Evolutionary conservation across 2,329 filamentous ascomycete species (phyloP).

Genomic region (Sporothrix sp.): DNA sequence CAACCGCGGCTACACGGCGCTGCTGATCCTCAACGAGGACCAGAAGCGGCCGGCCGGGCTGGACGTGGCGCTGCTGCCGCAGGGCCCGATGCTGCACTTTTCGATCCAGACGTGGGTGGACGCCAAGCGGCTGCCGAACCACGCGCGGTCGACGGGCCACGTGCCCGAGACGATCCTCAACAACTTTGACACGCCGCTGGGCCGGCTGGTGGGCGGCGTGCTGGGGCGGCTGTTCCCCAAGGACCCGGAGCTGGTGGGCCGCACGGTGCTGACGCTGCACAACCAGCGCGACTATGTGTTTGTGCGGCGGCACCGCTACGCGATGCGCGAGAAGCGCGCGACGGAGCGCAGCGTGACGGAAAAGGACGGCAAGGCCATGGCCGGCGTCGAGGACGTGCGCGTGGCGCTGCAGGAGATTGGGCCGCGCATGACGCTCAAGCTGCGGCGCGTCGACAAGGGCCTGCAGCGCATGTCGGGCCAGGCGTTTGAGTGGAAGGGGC

Average conservation of each 20-base stretch:
- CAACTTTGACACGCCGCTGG: constrained; percentile 90
- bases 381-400: constrained; percentile 75
- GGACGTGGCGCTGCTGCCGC: constrained; percentile 73
- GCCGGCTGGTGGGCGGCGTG: constrained; percentile 74
- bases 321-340: constrained; percentile 79
- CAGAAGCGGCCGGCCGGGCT: constrained; percentile 74
- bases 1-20: constrained; percentile 71
- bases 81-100: constrained; percentile 89
- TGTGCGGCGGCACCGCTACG: constrained; percentile 77
- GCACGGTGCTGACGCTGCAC: constrained; percentile 85
- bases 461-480: constrained; percentile 57
- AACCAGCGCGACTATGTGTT: constrained; percentile 98
- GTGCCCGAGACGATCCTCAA: constrained; percentile 83
- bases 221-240: constrained; percentile 74
- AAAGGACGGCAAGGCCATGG: constrained; percentile 70
- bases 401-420: constrained; percentile 87
- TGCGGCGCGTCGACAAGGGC: constrained; percentile 84
- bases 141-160: constrained; percentile 80
- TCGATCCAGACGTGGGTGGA: constrained; percentile 83
- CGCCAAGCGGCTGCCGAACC: constrained; percentile 76
- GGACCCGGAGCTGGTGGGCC: constrained; percentile 60
- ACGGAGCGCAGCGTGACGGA: constrained; percentile 81
- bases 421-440: constrained; percentile 63
- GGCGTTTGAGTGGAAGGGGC: constrained; percentile 90
- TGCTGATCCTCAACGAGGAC: constrained; percentile 83